Base-by-base conservation (phyloP, 306 rosid species). In the Rosa persica region DNA sequence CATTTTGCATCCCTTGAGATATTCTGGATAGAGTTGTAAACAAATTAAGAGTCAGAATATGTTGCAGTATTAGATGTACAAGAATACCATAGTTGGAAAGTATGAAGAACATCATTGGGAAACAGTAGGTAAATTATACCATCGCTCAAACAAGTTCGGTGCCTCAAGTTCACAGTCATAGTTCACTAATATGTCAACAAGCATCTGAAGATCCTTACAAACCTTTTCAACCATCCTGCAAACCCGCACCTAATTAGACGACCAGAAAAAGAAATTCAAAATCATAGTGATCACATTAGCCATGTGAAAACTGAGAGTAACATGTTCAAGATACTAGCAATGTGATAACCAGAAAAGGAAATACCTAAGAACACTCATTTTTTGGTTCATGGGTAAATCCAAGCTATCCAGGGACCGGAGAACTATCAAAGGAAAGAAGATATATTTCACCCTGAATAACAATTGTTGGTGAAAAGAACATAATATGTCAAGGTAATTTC, bases 91-190 rank as follows among this genome's bases (percentile, higher is more conserved):
- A 44, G 40, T 47, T 52, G 64, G 64, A 42, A 16, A 22, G 44
- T 73, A 78, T 55, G 19, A 51, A 65, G 76, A 62, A 81, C 73
- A 65, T 64, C 74, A 78, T 61, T 76, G 65, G 44, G 80, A 71
- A 80, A 76, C 20, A 40, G 25, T 47, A 44, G 22, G 70, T 52
- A 42, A 77, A 75, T 74, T 73, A 78, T 90, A 96, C 99, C 99
- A 88, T 91, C 81, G 90, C 86, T 96, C 99, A 90, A 96, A 96
- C 86, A 96, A 87, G 82, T 96, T 96, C 61, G 98, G 96, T n/a
- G 98, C 98, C 88, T 96, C 96, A 76, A 96, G 96, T 89, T 93
- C 99, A 89, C 99, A 96, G 81, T 96, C 99, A 82, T 96, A 96
- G 89, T 96, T 96, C 86, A 96, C 98, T 80, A 93, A 96, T 79